These are phyloP conservation scores for Mycena citricolor DNA, from an alignment of 1,284 basidiomycete species.

Conservation along the genomic window DNA sequence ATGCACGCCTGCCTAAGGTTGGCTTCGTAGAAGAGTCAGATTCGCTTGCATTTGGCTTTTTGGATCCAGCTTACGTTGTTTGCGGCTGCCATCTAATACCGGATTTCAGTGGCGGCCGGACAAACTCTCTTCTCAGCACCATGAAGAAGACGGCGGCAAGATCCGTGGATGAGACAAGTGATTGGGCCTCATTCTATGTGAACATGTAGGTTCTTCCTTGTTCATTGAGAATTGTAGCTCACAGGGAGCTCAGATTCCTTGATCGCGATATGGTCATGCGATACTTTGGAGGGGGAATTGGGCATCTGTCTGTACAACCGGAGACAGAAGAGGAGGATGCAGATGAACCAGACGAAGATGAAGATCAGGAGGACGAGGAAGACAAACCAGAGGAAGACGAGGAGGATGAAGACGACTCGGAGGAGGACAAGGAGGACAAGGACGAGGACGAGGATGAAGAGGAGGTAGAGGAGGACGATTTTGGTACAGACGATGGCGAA, in stretches of 20 bases:
- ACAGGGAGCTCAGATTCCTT: slow-evolving; percentile 14
- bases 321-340: not conserved
- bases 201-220: slow-evolving; percentile 7
- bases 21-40: slow-evolving; percentile 33
- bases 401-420: not conserved
- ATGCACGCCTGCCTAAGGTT: slow-evolving; percentile 31
- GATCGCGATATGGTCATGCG: slow-evolving; percentile 26
- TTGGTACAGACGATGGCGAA: no score
- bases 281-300: slow-evolving; percentile 22
- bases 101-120: slow-evolving; percentile 29
- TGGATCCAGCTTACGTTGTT: slow-evolving; percentile 38
- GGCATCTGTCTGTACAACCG: slow-evolving; percentile 13
- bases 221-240: not conserved
- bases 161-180: slow-evolving; percentile 5
- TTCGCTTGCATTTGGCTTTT: slow-evolving; percentile 38
- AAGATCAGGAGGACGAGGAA: not conserved
- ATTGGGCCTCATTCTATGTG: slow-evolving; percentile 19
- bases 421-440: not conserved
- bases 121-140: slow-evolving; percentile 5
- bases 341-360: not conserved
- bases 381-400: not conserved
- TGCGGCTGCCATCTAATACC: slow-evolving; percentile 38
- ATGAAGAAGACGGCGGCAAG: slow-evolving; percentile 4
- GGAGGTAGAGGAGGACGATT: no score
- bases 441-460: no score